Base-by-base conservation (phyloP, 345 rosid species). In the Syzygium jambos region DNA sequence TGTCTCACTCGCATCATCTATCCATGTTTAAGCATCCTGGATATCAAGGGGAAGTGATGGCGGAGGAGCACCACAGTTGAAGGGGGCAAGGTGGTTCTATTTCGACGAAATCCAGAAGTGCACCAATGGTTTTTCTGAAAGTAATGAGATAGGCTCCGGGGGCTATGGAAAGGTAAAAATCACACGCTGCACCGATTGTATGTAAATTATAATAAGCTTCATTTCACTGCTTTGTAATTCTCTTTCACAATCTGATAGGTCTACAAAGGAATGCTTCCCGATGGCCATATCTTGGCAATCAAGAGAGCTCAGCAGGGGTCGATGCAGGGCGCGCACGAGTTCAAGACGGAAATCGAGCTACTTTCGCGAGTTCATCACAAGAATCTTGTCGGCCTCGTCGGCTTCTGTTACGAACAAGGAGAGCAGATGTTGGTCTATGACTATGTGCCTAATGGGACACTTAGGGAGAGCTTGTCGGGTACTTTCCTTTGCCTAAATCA, bases 291-390 rank as follows among this genome's bases (percentile, higher is more conserved):
- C 22, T 91, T 95, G 88, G 99, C 99, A 43, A 95, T 98, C 86
- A 96, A 98, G 92, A 94, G 98, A 92, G 99, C 99, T 88, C 96
- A 95, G 89, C 94, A 91, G 73, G 99, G 98, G 86, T 98, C 99
- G 51, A 94, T 94, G 94, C 99, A 98, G 92, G 98, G 99, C 1
- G 99, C 97, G 1, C 94, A 87, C 11, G 99, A 98, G 91, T 96
- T 98, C 96, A 96, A 94, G 92, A 98, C 98, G 34, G 99, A 98
- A 89, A 95, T 98, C 17, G 99, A 98, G 91, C 89, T 98, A 93
- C 98, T 98, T 59, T 98, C 99, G 17, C 90, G 99, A 84, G 99
- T 96, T 86, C 99, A 98, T 90, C 99, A 98, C 93, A 98, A 94
- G 91, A 98, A 98, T 89, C 96, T 98, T 13, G 95, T 96, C 9